Evolutionary conservation across 2,329 filamentous ascomycete genomes (phyloP).

Genomic region (Thelonectria olida): DNA sequence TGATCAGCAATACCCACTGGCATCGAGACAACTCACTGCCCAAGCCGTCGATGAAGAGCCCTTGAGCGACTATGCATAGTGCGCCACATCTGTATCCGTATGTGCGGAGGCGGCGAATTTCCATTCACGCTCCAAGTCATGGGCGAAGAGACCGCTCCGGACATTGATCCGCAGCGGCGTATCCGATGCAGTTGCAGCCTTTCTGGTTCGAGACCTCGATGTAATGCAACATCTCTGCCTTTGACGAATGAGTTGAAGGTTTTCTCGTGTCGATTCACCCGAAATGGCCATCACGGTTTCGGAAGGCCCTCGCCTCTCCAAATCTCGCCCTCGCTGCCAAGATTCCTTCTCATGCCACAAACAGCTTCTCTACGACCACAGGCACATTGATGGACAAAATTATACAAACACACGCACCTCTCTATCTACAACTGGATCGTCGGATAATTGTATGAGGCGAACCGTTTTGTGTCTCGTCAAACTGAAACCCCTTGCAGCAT

Average conservation of each 20-base stretch:
- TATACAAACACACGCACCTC: background rate
- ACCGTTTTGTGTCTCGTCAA: background rate
- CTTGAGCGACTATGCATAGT: too few relatives aligned
- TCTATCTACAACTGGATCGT: background rate
- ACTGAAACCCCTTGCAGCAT: conserved; percentile 9
- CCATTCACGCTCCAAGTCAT: background rate
- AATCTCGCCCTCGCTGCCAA: background rate
- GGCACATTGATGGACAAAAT: background rate
- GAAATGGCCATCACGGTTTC: too few relatives aligned
- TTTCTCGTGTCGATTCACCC: too few relatives aligned
- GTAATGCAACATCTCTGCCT: too few relatives aligned
- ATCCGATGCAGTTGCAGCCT: background rate
- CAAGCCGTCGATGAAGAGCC: background rate
- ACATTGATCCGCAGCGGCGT: background rate
- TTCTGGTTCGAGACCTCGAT: background rate
- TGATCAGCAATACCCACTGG: too few relatives aligned
- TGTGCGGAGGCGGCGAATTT: conserved; percentile 18
- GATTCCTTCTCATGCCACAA: background rate
- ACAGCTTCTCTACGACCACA: background rate
- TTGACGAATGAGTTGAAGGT: too few relatives aligned
- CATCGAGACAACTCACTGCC: too few relatives aligned
- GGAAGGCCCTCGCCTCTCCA: too few relatives aligned
- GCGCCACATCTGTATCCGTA: background rate
- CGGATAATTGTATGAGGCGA: background rate
- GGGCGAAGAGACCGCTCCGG: background rate